Evolutionary conservation across 2,329 filamentous ascomycete species (phyloP), one percentile per base, ranked within the genome.

Genomic region (Penicillium psychrosexuale): DNA sequence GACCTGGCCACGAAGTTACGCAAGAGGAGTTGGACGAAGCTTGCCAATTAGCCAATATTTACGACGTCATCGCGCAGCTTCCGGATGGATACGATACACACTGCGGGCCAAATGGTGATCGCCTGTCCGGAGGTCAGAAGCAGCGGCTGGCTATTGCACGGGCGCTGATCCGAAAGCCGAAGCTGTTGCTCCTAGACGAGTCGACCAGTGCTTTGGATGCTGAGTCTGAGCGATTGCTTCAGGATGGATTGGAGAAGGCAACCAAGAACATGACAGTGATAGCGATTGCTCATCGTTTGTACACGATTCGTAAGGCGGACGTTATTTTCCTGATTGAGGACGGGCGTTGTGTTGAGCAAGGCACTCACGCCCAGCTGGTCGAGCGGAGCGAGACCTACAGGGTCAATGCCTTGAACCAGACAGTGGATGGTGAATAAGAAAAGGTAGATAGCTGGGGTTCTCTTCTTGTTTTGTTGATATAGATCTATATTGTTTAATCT

Each of bases 271-370:
- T 66, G n/a, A 75, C 71, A 1, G 66, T 73, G 12, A 63, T 75
- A 42, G 72, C 71, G 2, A 74, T 75, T 48, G 70, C 72, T 1
- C 72, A 75, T 61, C 67, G 72, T n/a, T 58, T 75, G 50, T 67
- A 71, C 40, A 75, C 73, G 5, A 73, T 75, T 28, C 87, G 88
- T 67, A 86, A 90, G 62, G 88, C 89, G 2, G 86, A 93, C 67
- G 77, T 87, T 17, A 92, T 92, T 46, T 91, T 88, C 63, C 85
- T 92, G 4, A 82, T 93, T 39, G 87, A 88, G 31, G 80, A 84
- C 54, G 86, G 88, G 1, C 80, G 67, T 30, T 80, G 87, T 45
- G 77, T 84, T 2, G 84, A 88, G 65, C 72, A 76, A 47, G 85
- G 87, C n/a, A 80, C 78, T 19, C 84, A 88, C 65, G 75, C 77